Evolutionary conservation across 2,329 filamentous ascomycete genomes (phyloP).

Genomic region (Xenoacremonium recifei): DNA sequence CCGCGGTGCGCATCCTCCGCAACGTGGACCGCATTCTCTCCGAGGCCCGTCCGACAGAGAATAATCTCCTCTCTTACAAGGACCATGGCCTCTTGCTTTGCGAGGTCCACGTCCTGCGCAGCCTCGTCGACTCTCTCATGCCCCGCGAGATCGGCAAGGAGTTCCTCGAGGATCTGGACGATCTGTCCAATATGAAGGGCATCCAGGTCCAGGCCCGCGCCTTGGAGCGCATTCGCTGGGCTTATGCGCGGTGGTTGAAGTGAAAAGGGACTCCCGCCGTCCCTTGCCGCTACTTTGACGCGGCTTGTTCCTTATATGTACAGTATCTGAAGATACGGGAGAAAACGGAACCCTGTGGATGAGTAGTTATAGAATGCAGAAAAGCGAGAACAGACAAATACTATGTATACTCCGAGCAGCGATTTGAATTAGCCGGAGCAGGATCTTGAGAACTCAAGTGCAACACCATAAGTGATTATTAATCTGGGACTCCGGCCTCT

Average conservation of each 20-base stretch:
- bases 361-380: conserved; percentile 17
- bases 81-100: conserved; percentile 88
- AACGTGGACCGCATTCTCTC: conserved; percentile 83
- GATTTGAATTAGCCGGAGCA: neutral
- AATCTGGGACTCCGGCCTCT: too few relatives aligned
- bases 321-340: conserved; percentile 12
- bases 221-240: conserved; percentile 83
- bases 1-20: conserved; percentile 74
- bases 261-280: too few relatives aligned
- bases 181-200: conserved; percentile 80
- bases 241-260: conserved; percentile 74
- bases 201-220: conserved; percentile 76
- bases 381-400: conserved; percentile 5
- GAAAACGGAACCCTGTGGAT: conserved; percentile 10
- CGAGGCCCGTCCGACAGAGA: conserved; percentile 65
- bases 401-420: neutral
- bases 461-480: too few relatives aligned
- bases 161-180: conserved; percentile 84
- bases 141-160: conserved; percentile 75
- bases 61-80: conserved; percentile 80
- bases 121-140: conserved; percentile 58
- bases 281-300: neutral
- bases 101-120: conserved; percentile 81
- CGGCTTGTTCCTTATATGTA: conserved; percentile 9
- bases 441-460: too few relatives aligned